Conservation (phyloP, 2,329 filamentous ascomycete genomes). For the Fusarium goolgardi region DNA sequence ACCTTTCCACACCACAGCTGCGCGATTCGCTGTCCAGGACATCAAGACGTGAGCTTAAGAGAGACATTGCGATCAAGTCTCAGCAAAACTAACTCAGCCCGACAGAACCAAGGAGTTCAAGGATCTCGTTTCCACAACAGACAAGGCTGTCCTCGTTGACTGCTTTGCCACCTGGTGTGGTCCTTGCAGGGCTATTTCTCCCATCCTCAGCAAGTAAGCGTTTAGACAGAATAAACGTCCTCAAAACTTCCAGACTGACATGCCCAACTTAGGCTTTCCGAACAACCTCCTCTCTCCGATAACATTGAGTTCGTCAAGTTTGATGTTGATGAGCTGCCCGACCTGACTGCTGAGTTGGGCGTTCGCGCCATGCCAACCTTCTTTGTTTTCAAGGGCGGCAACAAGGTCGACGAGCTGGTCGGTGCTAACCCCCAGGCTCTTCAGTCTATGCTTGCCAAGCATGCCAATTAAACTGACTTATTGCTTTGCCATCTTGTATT, state of each 20-base stretch:
- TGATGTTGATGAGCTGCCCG: slow-evolving; percentile 85
- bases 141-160: slow-evolving; percentile 80
- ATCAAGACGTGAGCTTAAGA: slow-evolving; percentile 52
- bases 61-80: neutral
- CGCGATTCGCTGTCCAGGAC: slow-evolving; percentile 60
- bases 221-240: neutral
- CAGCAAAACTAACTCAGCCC: slow-evolving; percentile 1
- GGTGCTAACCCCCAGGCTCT: slow-evolving; percentile 76
- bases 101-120: slow-evolving; percentile 70
- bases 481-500: neutral
- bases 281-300: slow-evolving; percentile 62
- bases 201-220: slow-evolving; percentile 64
- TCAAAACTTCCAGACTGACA: neutral
- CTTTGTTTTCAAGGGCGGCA: slow-evolving; percentile 81
- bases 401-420: slow-evolving; percentile 78
- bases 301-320: slow-evolving; percentile 84
- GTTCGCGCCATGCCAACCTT: slow-evolving; percentile 96
- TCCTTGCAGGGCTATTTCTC: slow-evolving; percentile 92
- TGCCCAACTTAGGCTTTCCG: slow-evolving; percentile 38
- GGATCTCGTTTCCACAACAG: slow-evolving; percentile 60
- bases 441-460: slow-evolving; percentile 33
- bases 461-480: slow-evolving; percentile 16
- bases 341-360: slow-evolving; percentile 79
- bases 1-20: slow-evolving; percentile 53
- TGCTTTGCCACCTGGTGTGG: slow-evolving; percentile 78